These are phyloP conservation scores for Cryptosporidium canis DNA, from an alignment of 169 alveolate species.

Conservation along the genomic window DNA sequence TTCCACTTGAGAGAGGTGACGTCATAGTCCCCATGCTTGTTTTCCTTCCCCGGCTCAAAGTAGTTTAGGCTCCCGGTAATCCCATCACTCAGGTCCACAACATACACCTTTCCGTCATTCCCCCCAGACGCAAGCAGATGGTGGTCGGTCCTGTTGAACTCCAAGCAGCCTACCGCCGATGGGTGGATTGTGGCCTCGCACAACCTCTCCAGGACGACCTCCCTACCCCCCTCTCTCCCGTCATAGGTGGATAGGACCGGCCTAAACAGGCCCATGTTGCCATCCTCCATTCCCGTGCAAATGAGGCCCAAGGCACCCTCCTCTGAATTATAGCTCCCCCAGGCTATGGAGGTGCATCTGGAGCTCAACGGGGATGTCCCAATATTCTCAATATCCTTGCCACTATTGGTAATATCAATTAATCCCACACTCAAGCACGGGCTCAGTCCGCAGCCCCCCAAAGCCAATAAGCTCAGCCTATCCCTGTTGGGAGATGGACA, in stretches of 20 bases:
- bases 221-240: background rate
- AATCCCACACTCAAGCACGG: constrained; percentile 34
- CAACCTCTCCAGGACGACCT: background rate
- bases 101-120: constrained; percentile 77
- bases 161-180: constrained; percentile 74
- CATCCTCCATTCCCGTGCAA: constrained; percentile 69
- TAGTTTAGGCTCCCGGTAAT: constrained; percentile 2
- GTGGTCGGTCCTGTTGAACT: constrained; percentile 75
- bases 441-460: constrained; percentile 65
- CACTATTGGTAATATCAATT: constrained; percentile 33
- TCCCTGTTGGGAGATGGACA: constrained; percentile 36
- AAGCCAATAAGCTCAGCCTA: constrained; percentile 22
- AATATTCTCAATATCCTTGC: constrained; percentile 13
- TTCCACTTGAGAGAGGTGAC: constrained; percentile 82
- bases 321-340: constrained; percentile 30
- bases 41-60: constrained; percentile 68
- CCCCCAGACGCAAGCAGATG: constrained; percentile 79
- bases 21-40: constrained; percentile 77
- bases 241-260: constrained; percentile 26
- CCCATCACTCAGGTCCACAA: constrained; percentile 76
- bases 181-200: constrained; percentile 72
- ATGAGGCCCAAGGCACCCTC: constrained; percentile 29
- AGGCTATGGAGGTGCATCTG: constrained; percentile 68
- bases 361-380: constrained; percentile 13
- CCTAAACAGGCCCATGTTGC: constrained; percentile 6